A percentile compares a stretch with the other conserved stretches of the same genome.
Evolutionary conservation across 2,329 filamentous ascomycete genomes (phyloP).

Genomic region (Phyllosticta paracitricarpa): DNA sequence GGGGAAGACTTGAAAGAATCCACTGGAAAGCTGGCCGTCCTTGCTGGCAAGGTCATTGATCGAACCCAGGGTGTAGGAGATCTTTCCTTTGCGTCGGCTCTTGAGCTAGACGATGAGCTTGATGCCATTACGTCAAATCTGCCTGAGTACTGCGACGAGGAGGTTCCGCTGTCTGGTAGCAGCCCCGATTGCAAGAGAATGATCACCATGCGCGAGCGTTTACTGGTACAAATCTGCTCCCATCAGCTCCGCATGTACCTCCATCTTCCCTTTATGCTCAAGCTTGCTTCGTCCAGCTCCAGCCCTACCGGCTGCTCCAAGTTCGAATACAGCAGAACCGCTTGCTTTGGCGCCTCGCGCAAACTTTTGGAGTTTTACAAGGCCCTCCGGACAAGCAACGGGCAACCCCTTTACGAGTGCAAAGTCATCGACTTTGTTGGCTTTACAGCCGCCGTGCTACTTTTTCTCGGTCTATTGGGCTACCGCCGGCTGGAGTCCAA

Average conservation of each 20-base stretch:
- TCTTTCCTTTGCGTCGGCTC: constrained; percentile 27
- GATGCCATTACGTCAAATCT: constrained; percentile 28
- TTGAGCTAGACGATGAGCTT: constrained; percentile 35
- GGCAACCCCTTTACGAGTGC: constrained; percentile 33
- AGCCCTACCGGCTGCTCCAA: constrained; percentile 18
- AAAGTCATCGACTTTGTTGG: constrained; percentile 38
- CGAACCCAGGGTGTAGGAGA: constrained; percentile 29
- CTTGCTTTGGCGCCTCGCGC: constrained; percentile 32
- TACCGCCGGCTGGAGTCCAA: constrained; percentile 17
- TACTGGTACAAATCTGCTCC: constrained; percentile 34
- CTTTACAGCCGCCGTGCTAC: constrained; percentile 35
- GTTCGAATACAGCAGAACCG: constrained; percentile 29
- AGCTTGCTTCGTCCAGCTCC: constrained; percentile 18
- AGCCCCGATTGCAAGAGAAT: constrained; percentile 24
- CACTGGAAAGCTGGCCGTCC: constrained; percentile 26
- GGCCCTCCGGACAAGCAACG: constrained; percentile 23
- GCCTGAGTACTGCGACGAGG: constrained; percentile 31
- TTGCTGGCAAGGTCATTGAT: constrained; percentile 36
- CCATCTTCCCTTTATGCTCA: constrained; percentile 37
- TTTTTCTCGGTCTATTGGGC: constrained; percentile 34
- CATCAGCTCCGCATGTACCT: constrained; percentile 36
- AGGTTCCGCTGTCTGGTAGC: constrained; percentile 18
- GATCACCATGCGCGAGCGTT: constrained; percentile 21
- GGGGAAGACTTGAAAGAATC: constrained; percentile 11
- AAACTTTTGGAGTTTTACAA: constrained; percentile 32